phyloP scores from a whole-genome alignment of 257 asterid genomes.

The Forsythia viridissima region DNA sequence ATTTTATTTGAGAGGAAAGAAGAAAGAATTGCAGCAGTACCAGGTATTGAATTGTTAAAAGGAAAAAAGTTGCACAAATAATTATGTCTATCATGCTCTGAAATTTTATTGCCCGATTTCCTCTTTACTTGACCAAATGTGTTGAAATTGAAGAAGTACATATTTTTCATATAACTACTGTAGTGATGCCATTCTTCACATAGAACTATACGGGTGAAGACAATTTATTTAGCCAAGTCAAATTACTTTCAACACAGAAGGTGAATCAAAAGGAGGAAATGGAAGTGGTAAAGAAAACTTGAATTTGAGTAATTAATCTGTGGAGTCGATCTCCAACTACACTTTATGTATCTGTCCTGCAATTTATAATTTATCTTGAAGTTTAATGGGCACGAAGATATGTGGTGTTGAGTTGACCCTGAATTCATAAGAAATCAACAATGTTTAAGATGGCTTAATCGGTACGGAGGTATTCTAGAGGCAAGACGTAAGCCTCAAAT shows the following conservation, averaged over 20 bases:
- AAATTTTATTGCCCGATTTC: not conserved
- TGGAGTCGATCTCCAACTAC: not conserved
- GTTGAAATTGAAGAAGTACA: not conserved
- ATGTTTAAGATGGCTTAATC: not conserved
- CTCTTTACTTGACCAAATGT: not conserved
- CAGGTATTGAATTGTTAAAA: not conserved
- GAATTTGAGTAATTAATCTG: not conserved
- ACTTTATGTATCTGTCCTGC: not conserved
- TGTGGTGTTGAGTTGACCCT: slow-evolving; percentile 6
- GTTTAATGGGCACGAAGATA: slow-evolving; percentile 6
- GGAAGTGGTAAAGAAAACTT: not conserved
- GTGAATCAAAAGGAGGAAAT: not conserved
- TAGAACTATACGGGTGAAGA: slow-evolving; percentile 2
- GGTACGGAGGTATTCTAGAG: not conserved
- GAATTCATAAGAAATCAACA: slow-evolving; percentile 14
- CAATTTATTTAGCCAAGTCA: not conserved
- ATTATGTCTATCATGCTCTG: not conserved
- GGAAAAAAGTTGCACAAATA: not conserved
- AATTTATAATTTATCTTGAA: not conserved
- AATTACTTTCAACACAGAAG: not conserved
- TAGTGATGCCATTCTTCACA: not conserved
- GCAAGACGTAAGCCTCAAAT: not conserved
- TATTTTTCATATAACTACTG: not conserved
- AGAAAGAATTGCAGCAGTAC: not conserved
- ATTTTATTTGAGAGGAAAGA: not conserved